Conservation (phyloP, 2,329 filamentous ascomycete genomes). For the Ophiostoma angusticollis region DNA sequence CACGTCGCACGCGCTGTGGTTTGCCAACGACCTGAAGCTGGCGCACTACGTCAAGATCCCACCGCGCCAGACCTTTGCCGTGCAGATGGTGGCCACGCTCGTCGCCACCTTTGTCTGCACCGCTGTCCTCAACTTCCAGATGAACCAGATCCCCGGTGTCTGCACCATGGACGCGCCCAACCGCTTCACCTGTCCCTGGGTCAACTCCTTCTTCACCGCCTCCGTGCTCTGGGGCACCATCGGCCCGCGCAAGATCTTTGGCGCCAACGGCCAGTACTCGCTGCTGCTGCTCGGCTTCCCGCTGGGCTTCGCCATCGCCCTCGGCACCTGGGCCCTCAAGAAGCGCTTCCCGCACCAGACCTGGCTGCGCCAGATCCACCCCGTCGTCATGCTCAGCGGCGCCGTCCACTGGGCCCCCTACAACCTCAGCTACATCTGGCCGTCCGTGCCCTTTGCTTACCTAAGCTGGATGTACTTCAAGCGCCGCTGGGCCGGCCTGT, state of each 20-base stretch:
- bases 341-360: slow-evolving; percentile 21
- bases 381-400: slow-evolving; percentile 25
- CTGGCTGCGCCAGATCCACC: slow-evolving; percentile 27
- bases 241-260: slow-evolving; percentile 41
- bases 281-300: slow-evolving; percentile 37
- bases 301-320: slow-evolving; percentile 31
- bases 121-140: slow-evolving; percentile 23
- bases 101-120: slow-evolving; percentile 23
- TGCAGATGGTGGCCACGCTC: slow-evolving; percentile 25
- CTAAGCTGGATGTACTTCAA: slow-evolving; percentile 30
- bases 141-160: slow-evolving; percentile 23
- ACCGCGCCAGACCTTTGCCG: slow-evolving; percentile 24
- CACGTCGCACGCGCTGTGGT: slow-evolving; percentile 14
- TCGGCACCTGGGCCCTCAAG: slow-evolving; percentile 26
- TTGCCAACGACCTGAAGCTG: slow-evolving; percentile 18
- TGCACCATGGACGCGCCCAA: slow-evolving; percentile 35
- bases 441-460: slow-evolving; percentile 29
- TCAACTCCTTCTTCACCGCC: slow-evolving; percentile 46
- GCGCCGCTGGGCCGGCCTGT: slow-evolving; percentile 16
- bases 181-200: slow-evolving; percentile 43
- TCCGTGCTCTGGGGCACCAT: slow-evolving; percentile 51
- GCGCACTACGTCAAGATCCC: slow-evolving; percentile 22
- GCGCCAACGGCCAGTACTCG: slow-evolving; percentile 33
- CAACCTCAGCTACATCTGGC: slow-evolving; percentile 32
- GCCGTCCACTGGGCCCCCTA: slow-evolving; percentile 25